Base-by-base conservation (phyloP, 148 eudicot species). In the Rhododendron molle region DNA sequence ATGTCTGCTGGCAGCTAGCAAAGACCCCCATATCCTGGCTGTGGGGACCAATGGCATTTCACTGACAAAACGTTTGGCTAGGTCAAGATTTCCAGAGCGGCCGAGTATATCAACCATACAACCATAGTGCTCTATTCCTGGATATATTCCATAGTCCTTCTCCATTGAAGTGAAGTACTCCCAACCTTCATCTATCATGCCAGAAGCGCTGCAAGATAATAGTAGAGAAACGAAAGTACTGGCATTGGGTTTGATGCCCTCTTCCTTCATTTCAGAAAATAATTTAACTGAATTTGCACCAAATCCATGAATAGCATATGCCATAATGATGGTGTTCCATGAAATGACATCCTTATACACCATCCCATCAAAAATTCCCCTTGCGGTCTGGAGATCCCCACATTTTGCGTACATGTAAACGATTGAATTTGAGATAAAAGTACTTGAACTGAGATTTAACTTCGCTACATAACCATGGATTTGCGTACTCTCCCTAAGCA, bases 261-360 rank as follows among this genome's bases (percentile, higher is more conserved):
- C 84, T 84, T 78, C 83, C 74, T 43, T 84, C 98, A 96, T 94
- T 78, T 86, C 67, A n/a, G 86, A 89, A 89, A 93, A 96, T 71
- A 93, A 76, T n/a, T 72, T 84, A 40, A 90, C 44, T 4, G 95
- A 91, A 40, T 56, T 87, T 83, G 84, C 79, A 44, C 92, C 95
- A 81, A 81, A 89, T 11, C 99, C 96, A 80, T 96, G 94, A 77
- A 93, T 89, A 14, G 94, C 95, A 88, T 92, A 92, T 49, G 92
- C 96, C 93, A 92, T 91, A 58, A 94, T 93, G 52, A 94, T 88
- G 18, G 96, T 90, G 90, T 96, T 94, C 99, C 99, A 94, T 21
- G 96, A 91, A 83, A 93, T 84, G 65, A 93, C 80, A 90, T 96
- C 94, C 91, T 92, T 93, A 16, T 46, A 73, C 67, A 38, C 20